Evolutionary conservation across 192 early-diverging fungal species (phyloP).

Genomic region (Phycomyces nitens): DNA sequence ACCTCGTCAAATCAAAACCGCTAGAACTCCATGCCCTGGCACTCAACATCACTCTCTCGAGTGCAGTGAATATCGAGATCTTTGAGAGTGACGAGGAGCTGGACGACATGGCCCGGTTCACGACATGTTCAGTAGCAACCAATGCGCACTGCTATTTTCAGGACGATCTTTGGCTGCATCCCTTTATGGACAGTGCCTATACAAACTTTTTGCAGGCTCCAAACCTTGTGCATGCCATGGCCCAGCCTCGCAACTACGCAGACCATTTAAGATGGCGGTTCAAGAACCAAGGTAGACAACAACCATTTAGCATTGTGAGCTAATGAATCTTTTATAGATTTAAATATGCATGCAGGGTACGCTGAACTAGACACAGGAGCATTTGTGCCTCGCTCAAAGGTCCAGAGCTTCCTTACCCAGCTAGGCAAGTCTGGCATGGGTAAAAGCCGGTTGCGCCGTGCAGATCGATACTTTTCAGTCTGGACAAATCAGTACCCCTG

Average conservation of each 20-base stretch:
- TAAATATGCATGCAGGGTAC: slow-evolving; percentile 53
- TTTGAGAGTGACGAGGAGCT: slow-evolving; percentile 47
- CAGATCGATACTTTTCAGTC: slow-evolving; percentile 55
- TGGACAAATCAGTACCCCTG: slow-evolving; percentile 63
- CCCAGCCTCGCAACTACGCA: slow-evolving; percentile 45
- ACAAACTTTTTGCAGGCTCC: slow-evolving; percentile 54
- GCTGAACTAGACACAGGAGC: slow-evolving; percentile 52
- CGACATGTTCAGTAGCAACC: slow-evolving; percentile 46
- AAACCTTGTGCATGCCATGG: slow-evolving; percentile 50
- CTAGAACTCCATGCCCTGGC: neutral
- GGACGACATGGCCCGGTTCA: slow-evolving; percentile 52
- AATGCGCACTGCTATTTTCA: slow-evolving; percentile 57
- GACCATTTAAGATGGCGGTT: slow-evolving; percentile 52
- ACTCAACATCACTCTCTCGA: neutral
- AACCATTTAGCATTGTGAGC: no score
- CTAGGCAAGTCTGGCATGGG: slow-evolving; percentile 43
- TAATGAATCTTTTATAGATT: slow-evolving; percentile 21
- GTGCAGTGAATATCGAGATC: slow-evolving; percentile 21
- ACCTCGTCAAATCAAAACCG: slow-evolving; percentile 35
- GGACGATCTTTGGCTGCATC: slow-evolving; percentile 50
- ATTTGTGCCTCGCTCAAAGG: slow-evolving; percentile 45
- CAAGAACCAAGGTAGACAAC: slow-evolving; percentile 41
- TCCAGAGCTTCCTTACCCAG: slow-evolving; percentile 49
- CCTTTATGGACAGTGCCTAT: slow-evolving; percentile 53
- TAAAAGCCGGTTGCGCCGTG: slow-evolving; percentile 42